Percentiles rank a stretch among this genome's conserved stretches.
Conservation (phyloP, 306 rosid genomes). For the Trichosanthes truncata region DNA sequence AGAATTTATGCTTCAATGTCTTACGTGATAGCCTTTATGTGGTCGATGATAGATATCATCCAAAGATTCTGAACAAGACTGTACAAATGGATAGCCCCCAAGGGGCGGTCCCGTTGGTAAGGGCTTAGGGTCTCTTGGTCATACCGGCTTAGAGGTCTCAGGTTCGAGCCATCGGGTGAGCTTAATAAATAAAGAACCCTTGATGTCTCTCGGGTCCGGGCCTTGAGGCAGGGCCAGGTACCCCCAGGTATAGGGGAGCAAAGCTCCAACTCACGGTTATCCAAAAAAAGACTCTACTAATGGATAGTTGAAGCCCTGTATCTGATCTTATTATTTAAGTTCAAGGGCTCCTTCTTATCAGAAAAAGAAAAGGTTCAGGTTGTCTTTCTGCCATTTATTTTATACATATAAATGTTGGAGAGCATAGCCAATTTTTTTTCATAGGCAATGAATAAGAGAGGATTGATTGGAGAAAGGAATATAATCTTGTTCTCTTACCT, state of each 20-base stretch:
- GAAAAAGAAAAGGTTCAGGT: neutral
- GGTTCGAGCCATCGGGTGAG: no score
- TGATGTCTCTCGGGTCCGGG: no score
- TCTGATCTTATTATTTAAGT: neutral
- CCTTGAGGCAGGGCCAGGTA: no score
- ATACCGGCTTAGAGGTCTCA: no score
- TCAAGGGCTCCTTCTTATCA: neutral
- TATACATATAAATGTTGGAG: neutral
- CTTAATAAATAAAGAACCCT: no score
- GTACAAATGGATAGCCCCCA: neutral
- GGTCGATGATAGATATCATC: neutral
- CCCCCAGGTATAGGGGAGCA: no score
- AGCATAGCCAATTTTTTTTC: neutral
- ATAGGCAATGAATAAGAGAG: neutral
- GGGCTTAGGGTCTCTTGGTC: no score
- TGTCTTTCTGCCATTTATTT: neutral
- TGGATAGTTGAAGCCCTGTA: conserved; percentile 1
- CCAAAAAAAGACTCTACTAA: neutral
- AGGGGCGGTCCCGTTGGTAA: no score
- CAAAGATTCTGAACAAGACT: neutral
- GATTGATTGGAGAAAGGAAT: neutral
- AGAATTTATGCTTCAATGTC: neutral
- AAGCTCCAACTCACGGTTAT: no score
- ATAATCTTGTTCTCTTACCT: neutral
- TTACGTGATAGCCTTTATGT: neutral